Percentiles rank a stretch among this genome's conserved stretches.
These are phyloP conservation scores for Inosperma sp. DNA, from an alignment of 768 basidiomycete genomes.

Conservation along the genomic window DNA sequence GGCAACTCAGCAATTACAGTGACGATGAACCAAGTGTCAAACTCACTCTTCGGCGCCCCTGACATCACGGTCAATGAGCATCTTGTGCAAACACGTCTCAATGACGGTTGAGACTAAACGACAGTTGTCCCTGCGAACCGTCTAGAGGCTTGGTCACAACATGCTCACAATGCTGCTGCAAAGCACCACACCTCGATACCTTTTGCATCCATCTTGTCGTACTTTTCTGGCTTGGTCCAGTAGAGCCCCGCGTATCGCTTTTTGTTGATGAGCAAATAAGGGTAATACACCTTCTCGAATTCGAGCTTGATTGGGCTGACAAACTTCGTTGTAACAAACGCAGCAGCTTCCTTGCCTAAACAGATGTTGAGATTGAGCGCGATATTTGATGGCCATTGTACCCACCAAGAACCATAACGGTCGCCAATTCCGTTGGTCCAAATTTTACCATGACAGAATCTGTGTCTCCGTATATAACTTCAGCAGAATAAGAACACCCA, in stretches of 20 bases:
- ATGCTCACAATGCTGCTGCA: neutral
- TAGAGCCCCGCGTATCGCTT: slow-evolving; percentile 98
- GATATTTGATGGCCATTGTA: neutral
- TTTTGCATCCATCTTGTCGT: slow-evolving; percentile 99
- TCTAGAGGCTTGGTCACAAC: slow-evolving; percentile 43
- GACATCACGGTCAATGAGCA: slow-evolving; percentile 94
- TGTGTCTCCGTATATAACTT: slow-evolving; percentile 97
- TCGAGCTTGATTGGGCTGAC: slow-evolving; percentile 96
- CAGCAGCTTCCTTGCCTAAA: slow-evolving; percentile 86
- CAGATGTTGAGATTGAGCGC: neutral
- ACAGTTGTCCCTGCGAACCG: slow-evolving; percentile 97
- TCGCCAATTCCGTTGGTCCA: slow-evolving; percentile 79
- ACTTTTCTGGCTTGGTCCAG: slow-evolving; percentile 94
- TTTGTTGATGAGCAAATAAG: slow-evolving; percentile 96
- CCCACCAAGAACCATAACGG: slow-evolving; percentile 88
- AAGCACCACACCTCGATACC: slow-evolving; percentile 80
- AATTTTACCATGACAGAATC: slow-evolving; percentile 99
- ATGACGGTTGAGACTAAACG: slow-evolving; percentile 98
- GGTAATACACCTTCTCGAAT: slow-evolving; percentile 99
- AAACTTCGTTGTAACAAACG: slow-evolving; percentile 86
- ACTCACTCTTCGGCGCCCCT: slow-evolving; percentile 87
- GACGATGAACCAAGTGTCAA: neutral
- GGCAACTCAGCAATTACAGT: slow-evolving; percentile 8
- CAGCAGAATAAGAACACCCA: slow-evolving; percentile 80
- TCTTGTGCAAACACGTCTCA: slow-evolving; percentile 95